Evolutionary conservation across 331 rosid species (phyloP).

Genomic region (Telfairia occidentalis): DNA sequence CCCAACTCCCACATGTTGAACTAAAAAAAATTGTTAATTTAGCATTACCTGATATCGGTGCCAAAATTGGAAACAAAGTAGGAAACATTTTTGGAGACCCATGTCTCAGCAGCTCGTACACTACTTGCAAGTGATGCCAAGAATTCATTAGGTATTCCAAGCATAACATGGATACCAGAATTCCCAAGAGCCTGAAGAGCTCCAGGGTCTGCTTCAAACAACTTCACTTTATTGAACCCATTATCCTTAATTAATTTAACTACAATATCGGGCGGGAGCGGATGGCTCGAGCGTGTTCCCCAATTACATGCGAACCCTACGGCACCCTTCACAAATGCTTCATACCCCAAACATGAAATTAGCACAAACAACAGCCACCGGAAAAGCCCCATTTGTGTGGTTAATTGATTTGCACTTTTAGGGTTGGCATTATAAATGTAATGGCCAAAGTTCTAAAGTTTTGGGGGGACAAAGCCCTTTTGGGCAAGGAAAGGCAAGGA

Average conservation of each 20-base stretch:
- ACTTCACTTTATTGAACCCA: constrained; percentile 68
- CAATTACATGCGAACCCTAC: constrained; percentile 69
- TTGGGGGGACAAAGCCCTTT: background rate
- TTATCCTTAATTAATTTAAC: constrained; percentile 75
- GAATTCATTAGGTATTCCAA: constrained; percentile 80
- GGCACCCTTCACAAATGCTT: constrained; percentile 5
- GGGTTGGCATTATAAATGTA: constrained; percentile 2
- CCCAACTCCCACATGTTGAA: no score
- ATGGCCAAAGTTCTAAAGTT: background rate
- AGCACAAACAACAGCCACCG: constrained; percentile 9
- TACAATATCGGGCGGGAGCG: constrained; percentile 40
- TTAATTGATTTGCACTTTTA: background rate
- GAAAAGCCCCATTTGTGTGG: constrained; percentile 13
- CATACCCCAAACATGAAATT: background rate
- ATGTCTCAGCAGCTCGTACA: constrained; percentile 51
- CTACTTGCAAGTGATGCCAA: constrained; percentile 47
- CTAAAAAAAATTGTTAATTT: no score
- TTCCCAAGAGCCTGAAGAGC: constrained; percentile 73
- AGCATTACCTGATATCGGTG: constrained; percentile 54
- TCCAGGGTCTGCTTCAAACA: constrained; percentile 73
- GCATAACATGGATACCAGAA: constrained; percentile 74
- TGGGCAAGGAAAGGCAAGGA: constrained; percentile 25
- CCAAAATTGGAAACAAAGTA: constrained; percentile 50
- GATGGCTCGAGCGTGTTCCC: constrained; percentile 73
- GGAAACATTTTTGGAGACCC: constrained; percentile 82